These are phyloP conservation scores for Phytomonas sp. DNA, from an alignment of 208 protist genomes.

Conservation along the genomic window DNA sequence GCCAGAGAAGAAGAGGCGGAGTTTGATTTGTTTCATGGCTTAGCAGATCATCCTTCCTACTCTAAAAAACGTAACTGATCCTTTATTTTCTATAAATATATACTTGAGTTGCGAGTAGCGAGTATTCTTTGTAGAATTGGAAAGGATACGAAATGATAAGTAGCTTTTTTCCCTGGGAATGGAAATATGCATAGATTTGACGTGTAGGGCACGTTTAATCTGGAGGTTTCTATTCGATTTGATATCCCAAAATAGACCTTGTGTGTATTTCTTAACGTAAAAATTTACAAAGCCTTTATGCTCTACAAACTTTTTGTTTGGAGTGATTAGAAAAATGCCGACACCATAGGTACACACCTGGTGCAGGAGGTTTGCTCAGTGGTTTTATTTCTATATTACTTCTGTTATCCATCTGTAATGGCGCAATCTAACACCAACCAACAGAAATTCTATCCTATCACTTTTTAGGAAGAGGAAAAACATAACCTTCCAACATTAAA, in stretches of 20 bases:
- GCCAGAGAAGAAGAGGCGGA: conserved; percentile 68
- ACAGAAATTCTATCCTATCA: background rate
- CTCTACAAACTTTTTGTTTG: background rate
- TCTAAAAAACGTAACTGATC: conserved; percentile 7
- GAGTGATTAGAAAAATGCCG: background rate
- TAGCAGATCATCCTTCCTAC: conserved; percentile 68
- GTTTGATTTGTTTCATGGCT: conserved; percentile 81
- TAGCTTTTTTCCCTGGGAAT: background rate
- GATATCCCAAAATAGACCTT: background rate
- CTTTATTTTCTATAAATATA: conserved; percentile 10
- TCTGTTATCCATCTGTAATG: background rate
- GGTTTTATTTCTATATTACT: background rate
- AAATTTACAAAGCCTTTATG: background rate
- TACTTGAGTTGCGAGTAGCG: background rate
- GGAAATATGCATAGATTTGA: background rate
- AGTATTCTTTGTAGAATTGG: background rate
- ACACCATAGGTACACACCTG: background rate
- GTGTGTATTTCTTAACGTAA: background rate
- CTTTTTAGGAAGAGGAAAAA: background rate
- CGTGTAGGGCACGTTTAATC: background rate
- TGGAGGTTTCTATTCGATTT: background rate
- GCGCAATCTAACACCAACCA: background rate
- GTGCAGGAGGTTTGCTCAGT: background rate
- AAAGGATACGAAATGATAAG: background rate
- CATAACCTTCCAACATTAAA: background rate